Conservation (phyloP, 768 basidiomycete genomes). For the Rhodotorula paludigena region DNA sequence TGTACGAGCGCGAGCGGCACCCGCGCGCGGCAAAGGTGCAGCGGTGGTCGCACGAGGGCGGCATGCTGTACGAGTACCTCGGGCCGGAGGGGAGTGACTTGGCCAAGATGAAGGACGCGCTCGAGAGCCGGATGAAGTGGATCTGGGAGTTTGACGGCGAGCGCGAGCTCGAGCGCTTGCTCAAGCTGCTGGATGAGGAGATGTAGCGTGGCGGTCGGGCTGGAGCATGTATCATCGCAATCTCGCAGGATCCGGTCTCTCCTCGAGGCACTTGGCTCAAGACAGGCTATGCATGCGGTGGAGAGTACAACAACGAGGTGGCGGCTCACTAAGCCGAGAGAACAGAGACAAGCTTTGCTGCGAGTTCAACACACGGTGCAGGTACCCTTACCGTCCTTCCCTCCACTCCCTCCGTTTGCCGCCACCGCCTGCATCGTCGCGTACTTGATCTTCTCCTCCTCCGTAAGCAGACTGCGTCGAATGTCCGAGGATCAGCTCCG, state of each 20-base stretch:
- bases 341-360: too few species aligned
- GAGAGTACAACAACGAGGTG: background rate
- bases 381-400: background rate
- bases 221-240: too few species aligned
- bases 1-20: conserved; percentile 46
- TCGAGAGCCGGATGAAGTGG: conserved; percentile 20
- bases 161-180: background rate
- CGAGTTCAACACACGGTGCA: conserved; percentile 1
- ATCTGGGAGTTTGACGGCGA: conserved; percentile 25
- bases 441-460: conserved; percentile 38
- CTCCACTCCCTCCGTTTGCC: background rate
- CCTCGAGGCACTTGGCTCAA: too few species aligned
- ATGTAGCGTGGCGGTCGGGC: too few species aligned
- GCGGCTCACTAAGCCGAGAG: background rate
- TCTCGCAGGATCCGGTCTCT: too few species aligned
- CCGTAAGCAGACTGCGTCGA: conserved; percentile 26
- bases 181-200: background rate
- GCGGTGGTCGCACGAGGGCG: conserved; percentile 36
- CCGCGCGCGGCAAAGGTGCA: conserved; percentile 45
- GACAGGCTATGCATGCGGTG: background rate
- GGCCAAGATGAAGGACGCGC: conserved; percentile 5
- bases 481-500: background rate
- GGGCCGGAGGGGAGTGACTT: conserved; percentile 10
- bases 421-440: conserved; percentile 36
- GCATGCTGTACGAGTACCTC: conserved; percentile 43